Conservation (phyloP, 306 rosid genomes). For the Dalbergia cultrata region DNA sequence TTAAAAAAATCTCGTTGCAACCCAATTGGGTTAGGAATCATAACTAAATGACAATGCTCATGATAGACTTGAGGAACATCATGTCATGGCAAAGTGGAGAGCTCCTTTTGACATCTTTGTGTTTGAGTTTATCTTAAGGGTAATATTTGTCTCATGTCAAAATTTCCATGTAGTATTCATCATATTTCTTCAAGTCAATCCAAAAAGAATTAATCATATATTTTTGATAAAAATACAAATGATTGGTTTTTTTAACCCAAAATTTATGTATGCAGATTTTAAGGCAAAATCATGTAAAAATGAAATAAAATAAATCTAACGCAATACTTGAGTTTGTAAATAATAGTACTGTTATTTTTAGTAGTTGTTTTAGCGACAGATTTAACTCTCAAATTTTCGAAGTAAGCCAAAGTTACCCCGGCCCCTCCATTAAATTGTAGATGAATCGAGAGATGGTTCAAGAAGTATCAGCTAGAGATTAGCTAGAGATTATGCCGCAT, state of each 20-base stretch:
- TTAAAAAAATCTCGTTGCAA: neutral
- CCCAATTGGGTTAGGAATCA: constrained; percentile 17
- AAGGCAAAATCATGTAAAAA: neutral
- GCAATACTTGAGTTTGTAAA: neutral
- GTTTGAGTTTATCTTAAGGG: constrained; percentile 11
- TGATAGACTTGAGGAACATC: constrained; percentile 22
- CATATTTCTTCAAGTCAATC: neutral
- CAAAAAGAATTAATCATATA: too few species aligned
- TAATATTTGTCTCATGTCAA: constrained; percentile 18
- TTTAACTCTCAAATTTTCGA: constrained; percentile 23
- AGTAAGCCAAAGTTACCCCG: neutral
- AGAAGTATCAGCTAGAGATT: constrained; percentile 11
- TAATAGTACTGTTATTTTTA: neutral
- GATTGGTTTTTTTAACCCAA: neutral
- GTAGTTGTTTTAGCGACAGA: neutral
- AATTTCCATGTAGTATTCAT: neutral
- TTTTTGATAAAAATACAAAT: neutral
- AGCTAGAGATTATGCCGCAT: constrained; percentile 25
- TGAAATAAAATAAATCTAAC: neutral
- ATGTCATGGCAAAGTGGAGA: constrained; percentile 29
- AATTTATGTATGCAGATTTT: neutral
- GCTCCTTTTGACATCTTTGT: neutral
- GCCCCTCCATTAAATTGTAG: constrained; percentile 17
- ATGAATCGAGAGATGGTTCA: constrained; percentile 4
- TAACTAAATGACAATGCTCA: constrained; percentile 12